Conservation (phyloP, 2,329 filamentous ascomycete species). For the Lasiodiplodia gonubiensis region DNA sequence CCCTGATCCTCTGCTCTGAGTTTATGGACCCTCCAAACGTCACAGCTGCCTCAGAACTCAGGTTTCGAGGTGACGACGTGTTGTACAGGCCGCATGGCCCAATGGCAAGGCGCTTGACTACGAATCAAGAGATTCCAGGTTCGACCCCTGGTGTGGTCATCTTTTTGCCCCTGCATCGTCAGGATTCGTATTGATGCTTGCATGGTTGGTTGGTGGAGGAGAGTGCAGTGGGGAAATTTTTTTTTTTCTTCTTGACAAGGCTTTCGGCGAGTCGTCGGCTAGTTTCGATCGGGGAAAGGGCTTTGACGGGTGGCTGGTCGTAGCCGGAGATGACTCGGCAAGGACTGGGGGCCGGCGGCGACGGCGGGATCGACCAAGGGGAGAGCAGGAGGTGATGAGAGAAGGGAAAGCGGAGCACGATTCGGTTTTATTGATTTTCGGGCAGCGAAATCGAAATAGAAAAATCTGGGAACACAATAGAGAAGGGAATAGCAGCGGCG, state of each 20-base stretch:
- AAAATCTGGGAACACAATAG: not conserved
- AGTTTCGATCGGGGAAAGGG: not conserved
- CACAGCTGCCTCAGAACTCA: not conserved
- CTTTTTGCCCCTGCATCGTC: not conserved
- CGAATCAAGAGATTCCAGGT: conserved; percentile 54
- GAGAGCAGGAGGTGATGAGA: not conserved
- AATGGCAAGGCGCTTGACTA: conserved; percentile 66
- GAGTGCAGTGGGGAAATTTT: not conserved
- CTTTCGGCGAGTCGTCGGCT: not conserved
- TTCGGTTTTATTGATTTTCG: not conserved
- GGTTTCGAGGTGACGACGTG: not conserved
- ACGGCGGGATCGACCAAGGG: not conserved
- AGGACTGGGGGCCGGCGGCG: not conserved
- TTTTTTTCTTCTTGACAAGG: not conserved
- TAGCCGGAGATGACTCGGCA: not conserved
- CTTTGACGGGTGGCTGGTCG: not conserved
- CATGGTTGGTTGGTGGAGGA: not conserved
- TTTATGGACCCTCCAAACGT: no score
- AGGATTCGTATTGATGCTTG: not conserved
- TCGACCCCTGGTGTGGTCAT: conserved; percentile 30
- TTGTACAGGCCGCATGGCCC: conserved; percentile 49
- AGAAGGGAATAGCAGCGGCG: not conserved
- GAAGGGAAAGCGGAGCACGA: not conserved
- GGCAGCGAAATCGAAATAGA: not conserved
- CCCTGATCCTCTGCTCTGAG: no score